A percentile compares a stretch with the other conserved stretches of the same genome.
Conservation (phyloP, 352 stramenopile species). For the Globisporangium nagaii region DNA sequence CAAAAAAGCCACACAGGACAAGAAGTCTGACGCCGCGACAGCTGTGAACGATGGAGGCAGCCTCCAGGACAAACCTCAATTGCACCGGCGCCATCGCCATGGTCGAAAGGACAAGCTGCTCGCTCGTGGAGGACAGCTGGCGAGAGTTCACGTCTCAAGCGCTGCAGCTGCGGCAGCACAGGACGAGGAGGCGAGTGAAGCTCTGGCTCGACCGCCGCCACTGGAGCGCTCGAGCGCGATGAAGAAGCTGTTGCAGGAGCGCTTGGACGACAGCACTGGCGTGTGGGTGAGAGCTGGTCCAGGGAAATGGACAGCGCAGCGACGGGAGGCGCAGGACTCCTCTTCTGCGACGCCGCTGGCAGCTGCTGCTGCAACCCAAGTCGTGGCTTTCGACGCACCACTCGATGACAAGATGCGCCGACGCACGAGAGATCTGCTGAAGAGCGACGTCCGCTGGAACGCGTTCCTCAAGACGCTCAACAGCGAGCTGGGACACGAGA, state of each 20-base stretch:
- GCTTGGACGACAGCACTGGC: not conserved
- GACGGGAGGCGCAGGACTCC: not conserved
- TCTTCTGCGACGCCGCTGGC: not conserved
- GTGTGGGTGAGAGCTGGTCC: constrained; percentile 19
- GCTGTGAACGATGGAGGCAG: not conserved
- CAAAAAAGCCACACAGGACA: not conserved
- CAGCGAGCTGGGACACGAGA: constrained; percentile 9
- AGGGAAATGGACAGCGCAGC: constrained; percentile 19
- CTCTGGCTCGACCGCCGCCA: not conserved
- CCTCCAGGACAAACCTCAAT: not conserved
- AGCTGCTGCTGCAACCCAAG: constrained; percentile 5
- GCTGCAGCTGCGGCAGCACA: not conserved
- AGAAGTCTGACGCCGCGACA: not conserved
- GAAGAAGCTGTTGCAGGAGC: not conserved
- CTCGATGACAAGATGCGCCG: not conserved
- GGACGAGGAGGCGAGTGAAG: not conserved
- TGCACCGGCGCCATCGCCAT: not conserved
- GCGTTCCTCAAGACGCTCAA: constrained; percentile 13
- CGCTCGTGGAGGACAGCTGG: not conserved
- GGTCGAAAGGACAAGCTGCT: not conserved
- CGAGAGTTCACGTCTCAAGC: constrained; percentile 1
- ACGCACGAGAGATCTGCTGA: constrained; percentile 19
- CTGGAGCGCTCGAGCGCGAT: not conserved
- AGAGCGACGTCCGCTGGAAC: constrained; percentile 24
- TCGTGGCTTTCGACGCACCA: constrained; percentile 4